Evolutionary conservation across 2,329 filamentous ascomycete genomes (phyloP).

Genomic region (Cercospora zeina): DNA sequence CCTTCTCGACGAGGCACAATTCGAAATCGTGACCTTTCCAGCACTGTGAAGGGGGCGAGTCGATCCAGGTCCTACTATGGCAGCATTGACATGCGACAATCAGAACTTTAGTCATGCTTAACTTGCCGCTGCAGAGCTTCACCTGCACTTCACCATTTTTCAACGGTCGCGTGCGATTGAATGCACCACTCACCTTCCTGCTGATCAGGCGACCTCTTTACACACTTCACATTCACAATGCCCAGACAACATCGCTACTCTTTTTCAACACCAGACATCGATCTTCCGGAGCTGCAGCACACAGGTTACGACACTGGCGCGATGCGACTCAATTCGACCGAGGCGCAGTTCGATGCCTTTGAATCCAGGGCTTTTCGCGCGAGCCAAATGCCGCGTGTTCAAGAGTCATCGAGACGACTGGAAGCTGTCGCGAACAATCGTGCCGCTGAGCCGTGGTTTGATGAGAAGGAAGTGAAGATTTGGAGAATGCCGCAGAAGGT

Average conservation of each 20-base stretch:
- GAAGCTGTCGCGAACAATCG: background rate
- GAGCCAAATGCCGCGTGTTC: background rate
- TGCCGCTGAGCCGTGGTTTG: background rate
- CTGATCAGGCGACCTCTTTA: background rate
- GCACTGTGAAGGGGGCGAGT: no score
- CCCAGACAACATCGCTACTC: background rate
- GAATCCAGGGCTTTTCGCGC: background rate
- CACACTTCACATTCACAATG: background rate
- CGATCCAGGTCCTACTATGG: background rate
- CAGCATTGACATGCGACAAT: background rate
- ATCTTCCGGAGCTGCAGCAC: background rate
- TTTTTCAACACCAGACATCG: background rate
- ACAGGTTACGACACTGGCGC: background rate
- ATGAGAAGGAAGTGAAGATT: background rate
- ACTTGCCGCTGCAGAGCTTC: background rate
- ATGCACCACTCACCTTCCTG: background rate
- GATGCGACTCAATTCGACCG: background rate
- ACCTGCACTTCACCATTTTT: background rate
- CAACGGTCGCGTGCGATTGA: background rate
- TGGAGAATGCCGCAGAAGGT: conserved; percentile 7
- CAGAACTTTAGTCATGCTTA: background rate
- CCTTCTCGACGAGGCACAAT: no score
- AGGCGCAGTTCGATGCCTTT: background rate
- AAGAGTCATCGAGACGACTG: conserved; percentile 6
- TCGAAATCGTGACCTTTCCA: no score